phyloP scores from a whole-genome alignment of 192 early-diverging fungal genomes.

The Jimgerdemannia lactiflua region DNA sequence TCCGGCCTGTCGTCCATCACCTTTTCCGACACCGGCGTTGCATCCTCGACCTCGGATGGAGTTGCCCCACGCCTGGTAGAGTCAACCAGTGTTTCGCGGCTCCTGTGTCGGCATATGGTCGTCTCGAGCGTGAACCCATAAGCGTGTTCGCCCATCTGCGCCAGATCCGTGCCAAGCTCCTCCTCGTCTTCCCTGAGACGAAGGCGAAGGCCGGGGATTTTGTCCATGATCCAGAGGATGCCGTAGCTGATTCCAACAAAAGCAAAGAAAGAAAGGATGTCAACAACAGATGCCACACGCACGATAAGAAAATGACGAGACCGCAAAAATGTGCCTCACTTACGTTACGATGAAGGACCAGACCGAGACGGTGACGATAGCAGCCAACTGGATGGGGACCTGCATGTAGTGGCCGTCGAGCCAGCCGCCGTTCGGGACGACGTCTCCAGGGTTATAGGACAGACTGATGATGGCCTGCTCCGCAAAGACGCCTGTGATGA shows the following conservation, averaged over 20 bases:
- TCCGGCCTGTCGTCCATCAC: no score
- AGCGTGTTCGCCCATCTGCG: slow-evolving; percentile 60
- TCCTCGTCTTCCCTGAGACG: slow-evolving; percentile 76
- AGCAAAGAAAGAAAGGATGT: no score
- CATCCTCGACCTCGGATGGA: no score
- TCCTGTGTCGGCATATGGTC: no score
- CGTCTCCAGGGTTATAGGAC: slow-evolving; percentile 33
- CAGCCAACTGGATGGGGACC: slow-evolving; percentile 75
- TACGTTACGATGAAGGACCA: slow-evolving; percentile 79
- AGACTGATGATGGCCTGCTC: slow-evolving; percentile 66
- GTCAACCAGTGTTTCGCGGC: no score
- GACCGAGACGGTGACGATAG: slow-evolving; percentile 62
- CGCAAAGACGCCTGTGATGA: slow-evolving; percentile 89
- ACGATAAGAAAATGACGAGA: slow-evolving; percentile 64
- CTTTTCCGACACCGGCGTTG: no score
- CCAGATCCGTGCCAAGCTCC: slow-evolving; percentile 70
- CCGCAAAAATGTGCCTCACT: slow-evolving; percentile 12
- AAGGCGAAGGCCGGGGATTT: slow-evolving; percentile 61
- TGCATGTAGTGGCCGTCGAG: slow-evolving; percentile 83
- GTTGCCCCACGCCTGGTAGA: no score
- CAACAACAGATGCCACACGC: slow-evolving; percentile 33
- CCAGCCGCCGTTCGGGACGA: slow-evolving; percentile 67
- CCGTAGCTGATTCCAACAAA: no score
- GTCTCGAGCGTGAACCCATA: slow-evolving; percentile 14
- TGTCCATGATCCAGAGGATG: no score